Base-by-base conservation (phyloP, 441 rosid genomes). In the Adansonia gregorii region DNA sequence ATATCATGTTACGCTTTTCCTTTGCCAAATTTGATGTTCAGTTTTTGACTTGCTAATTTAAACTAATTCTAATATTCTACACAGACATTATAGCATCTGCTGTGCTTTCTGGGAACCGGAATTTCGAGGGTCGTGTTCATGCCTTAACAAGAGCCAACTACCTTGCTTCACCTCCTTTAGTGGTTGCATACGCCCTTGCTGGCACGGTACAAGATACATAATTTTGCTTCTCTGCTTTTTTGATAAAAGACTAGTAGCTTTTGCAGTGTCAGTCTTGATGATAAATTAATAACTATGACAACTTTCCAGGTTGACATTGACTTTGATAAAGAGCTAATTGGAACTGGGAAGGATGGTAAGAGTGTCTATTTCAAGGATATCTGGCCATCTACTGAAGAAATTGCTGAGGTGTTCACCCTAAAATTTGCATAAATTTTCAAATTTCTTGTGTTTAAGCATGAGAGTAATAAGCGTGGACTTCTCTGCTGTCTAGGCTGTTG, bases 161-260 rank as follows among this genome's bases (percentile, higher is more conserved):
- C 84, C 98, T 96, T 84, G 99, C 98, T 80, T 96, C 99, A 52
- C 98, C 99, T 78, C 99, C 98, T 76, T 81, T 94, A 74, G 98
- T 96, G 78, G 98, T 96, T 78, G 99, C 97, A 49, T 96, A 96
- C 86, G 98, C 99, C 74, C 98, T 96, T 82, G 98, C 99, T 86
- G 99, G 98, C 84, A 96, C 98, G 88, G 99, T 96, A 91, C 56
- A 73, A 46, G 31, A 58, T 51, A 61, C 58, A 48, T 35, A 35
- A 46, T 66, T 51, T 3, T 67, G 8, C n/a, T 22, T 9, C 5
- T 69, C 1, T 68, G 0, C 19, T 31, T 35, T 43, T 17, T 52
- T 60, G 17, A 22, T 49, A 27, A 69, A 24, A 31, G 43, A 27
- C 17, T 24, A 49, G 14, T 43, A 51, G 64, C 65, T 52, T 76